Evolutionary conservation across 169 alveolate genomes (phyloP), one percentile per base, ranked within the genome.

Genomic region (Eimeria falciformis): DNA sequence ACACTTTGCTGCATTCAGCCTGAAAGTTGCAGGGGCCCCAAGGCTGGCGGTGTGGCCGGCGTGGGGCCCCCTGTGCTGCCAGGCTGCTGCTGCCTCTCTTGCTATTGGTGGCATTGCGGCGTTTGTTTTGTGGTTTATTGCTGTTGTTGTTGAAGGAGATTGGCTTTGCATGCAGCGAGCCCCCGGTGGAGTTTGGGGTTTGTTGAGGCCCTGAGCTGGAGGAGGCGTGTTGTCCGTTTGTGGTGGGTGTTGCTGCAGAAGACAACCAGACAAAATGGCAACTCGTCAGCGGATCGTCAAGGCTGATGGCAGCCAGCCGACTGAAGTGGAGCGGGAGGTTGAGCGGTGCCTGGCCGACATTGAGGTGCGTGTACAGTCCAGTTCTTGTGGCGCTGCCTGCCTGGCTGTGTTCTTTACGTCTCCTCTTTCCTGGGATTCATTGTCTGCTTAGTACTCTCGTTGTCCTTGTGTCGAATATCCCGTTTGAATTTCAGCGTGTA

Each of bases 221-320:
- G 62, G 23, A 21, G 62, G 62, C 23, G 23, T 50, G 0, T 0
- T 50, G 23, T 12, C 62, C 18, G 62, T 50, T 21, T 50, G 1
- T 50, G 62, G 62, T 21, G 78, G 21, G 25, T 71, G 83, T 43
- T 12, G 53, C 53, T 71, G 53, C 83, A 71, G 83, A 27, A 37
- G 18, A 37, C 4, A 71, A 12, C 29, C 83, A 71, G 27, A 14
- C n/a, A 71, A 27, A 71, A 77, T 77, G 87, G 40, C 87, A 40
- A 45, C 87, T 47, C 66, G 56, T 23, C 77, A 86, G 68, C 77
- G 78, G 75, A 66, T 86, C 73, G 92, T 86, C 29, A 86, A 86
- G 85, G 84, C 89, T 33, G 85, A 58, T 37, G 93, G 93, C 88
- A 84, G 46, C 50, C 82, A 47, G 45, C 93, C 89, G 27, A 89